Evolutionary conservation across 345 rosid species (phyloP).

Genomic region (Melastoma malabathricum): DNA sequence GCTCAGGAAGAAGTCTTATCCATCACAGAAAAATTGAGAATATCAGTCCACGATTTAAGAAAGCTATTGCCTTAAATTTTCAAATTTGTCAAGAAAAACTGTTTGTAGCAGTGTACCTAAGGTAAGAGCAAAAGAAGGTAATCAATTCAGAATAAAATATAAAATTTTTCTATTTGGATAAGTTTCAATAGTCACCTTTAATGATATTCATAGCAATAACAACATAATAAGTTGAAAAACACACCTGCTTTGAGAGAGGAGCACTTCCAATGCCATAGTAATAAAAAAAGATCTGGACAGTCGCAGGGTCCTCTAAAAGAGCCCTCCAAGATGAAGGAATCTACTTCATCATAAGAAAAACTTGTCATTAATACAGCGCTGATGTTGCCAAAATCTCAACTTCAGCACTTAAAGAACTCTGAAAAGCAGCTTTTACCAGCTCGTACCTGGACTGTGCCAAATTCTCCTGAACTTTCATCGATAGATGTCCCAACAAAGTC

Average conservation of each 20-base stretch:
- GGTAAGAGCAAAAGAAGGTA: no score
- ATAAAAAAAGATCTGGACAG: conserved; percentile 90
- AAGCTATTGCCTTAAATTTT: no score
- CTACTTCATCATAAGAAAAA: conserved; percentile 23
- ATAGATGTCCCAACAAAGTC: conserved; percentile 96
- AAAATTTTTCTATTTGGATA: no score
- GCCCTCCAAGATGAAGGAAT: conserved; percentile 86
- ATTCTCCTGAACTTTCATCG: conserved; percentile 98
- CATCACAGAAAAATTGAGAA: no score
- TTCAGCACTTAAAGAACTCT: conserved; percentile 1
- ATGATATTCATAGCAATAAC: neutral
- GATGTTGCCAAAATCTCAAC: no score
- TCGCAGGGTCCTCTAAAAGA: conserved; percentile 81
- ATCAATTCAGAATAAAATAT: no score
- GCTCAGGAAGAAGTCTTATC: neutral
- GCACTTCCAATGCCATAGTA: conserved; percentile 65
- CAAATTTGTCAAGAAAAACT: no score
- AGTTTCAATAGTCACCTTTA: no score
- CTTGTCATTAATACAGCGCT: no score
- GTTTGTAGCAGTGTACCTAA: no score
- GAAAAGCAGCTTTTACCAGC: conserved; percentile 4
- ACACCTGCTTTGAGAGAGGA: conserved; percentile 90
- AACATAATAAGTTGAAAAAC: conserved; percentile 4
- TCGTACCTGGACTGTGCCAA: conserved; percentile 94
- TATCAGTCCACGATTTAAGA: no score